Percentiles rank a stretch among this genome's conserved stretches.
Evolutionary conservation across 2,329 filamentous ascomycete species (phyloP).

Genomic region (Sordariomycetes sp.): DNA sequence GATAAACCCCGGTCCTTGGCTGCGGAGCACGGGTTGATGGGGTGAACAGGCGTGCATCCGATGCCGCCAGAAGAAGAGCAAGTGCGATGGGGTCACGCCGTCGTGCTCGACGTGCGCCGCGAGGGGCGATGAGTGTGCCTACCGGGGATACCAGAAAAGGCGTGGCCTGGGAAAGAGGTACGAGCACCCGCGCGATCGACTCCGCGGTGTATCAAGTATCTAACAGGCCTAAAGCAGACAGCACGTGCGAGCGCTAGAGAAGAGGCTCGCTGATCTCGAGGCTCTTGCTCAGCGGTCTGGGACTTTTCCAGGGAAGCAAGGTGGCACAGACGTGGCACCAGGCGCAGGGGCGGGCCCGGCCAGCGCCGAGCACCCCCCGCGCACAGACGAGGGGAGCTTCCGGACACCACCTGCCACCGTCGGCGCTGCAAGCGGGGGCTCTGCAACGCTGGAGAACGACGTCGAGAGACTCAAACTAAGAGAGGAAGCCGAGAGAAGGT

Average conservation of each 20-base stretch:
- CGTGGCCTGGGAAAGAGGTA: neutral
- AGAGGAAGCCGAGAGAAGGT: neutral
- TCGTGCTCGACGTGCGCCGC: neutral
- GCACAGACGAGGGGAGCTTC: neutral
- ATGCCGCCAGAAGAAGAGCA: neutral
- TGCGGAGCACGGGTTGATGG: neutral
- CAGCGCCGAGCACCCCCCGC: neutral
- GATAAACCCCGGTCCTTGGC: neutral
- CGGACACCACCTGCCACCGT: neutral
- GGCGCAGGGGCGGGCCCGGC: neutral
- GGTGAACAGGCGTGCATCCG: neutral
- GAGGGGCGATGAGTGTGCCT: neutral
- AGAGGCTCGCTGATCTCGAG: neutral
- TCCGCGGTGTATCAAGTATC: neutral
- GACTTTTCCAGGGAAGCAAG: neutral
- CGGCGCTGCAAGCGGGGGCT: neutral
- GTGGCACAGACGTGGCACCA: neutral
- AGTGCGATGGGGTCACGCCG: neutral
- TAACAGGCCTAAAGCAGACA: neutral
- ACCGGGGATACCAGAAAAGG: neutral
- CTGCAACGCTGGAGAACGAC: neutral
- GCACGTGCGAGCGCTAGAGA: neutral
- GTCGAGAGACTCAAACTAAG: neutral
- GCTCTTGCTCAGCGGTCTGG: neutral
- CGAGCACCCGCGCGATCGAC: neutral